Base-by-base conservation (phyloP, 192 early-diverging fungal species). In the Coemansia guatemalensis region DNA sequence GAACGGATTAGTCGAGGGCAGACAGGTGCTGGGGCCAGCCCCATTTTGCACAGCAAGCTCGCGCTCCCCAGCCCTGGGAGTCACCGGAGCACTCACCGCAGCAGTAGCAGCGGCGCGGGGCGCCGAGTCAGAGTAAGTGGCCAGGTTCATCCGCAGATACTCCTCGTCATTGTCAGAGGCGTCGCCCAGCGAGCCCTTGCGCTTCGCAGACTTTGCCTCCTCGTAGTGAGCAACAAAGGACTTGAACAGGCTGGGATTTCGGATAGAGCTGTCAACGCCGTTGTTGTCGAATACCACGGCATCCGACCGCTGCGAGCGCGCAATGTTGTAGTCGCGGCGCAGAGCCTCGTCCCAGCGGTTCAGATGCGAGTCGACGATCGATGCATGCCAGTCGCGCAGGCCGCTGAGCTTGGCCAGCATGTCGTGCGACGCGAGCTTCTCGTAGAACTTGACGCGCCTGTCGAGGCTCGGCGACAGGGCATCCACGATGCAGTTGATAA, bases 251-350 rank as follows among this genome's bases (percentile, higher is more conserved):
- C 55, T 17, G 17, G 53, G 51, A 58, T 69, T 64, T 22, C 67
- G 62, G 29, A 70, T 48, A 17, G 62, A 53, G 67, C 75, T 78
- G 58, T 72, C 75, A 4, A 56, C 44, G 47, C 67, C 64, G 48
- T 12, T 51, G 27, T 64, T 62, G 33, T 70, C 76, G 22, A 72
- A 58, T 49, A 77, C 65, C 21, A 73, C 53, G 2, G 49, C 20
- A 26, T 63, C 53, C 17, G 48, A 20, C 23, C 56, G 49, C 61
- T 65, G 67, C 21, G 77, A 71, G 27, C 68, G 55, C 32, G 77
- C 67, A 30, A 74, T 64, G 57, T 80, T 80, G 68, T 80, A 80
- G 54, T 80, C 77, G 21, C 77, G 70, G 6, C 71, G 68, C 25
- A 73, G 48, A 18, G 30, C 24, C 64, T 71, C 71, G 17, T 71